A percentile compares a stretch with the other conserved stretches of the same genome.
Evolutionary conservation across 768 basidiomycete species (phyloP).

Genomic region (Lactarius hatsudake): DNA sequence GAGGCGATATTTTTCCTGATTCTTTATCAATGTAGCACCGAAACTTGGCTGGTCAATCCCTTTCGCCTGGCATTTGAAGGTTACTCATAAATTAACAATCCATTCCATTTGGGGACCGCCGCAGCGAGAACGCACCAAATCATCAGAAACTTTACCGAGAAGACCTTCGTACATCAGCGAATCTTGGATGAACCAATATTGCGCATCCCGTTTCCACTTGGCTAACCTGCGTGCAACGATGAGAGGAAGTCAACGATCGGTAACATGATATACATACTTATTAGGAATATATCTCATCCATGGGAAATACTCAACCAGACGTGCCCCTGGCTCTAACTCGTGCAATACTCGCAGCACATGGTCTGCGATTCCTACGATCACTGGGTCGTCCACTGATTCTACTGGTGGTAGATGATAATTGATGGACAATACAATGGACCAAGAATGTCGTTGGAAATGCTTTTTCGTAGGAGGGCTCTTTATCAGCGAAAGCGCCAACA

Average conservation of each 20-base stretch:
- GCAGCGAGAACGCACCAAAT: too few species aligned
- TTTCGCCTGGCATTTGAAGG: neutral
- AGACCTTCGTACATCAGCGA: too few species aligned
- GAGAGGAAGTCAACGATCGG: neutral
- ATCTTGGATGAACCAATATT: too few species aligned
- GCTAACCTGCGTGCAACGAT: neutral
- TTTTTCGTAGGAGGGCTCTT: slow-evolving; percentile 32
- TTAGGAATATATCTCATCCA: neutral
- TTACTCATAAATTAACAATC: neutral
- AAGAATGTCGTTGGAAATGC: slow-evolving; percentile 32
- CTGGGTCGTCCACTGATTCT: slow-evolving; percentile 15
- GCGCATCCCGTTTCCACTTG: too few species aligned
- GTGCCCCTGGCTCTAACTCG: neutral
- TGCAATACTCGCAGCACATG: neutral
- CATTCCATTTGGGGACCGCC: too few species aligned
- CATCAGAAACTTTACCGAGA: too few species aligned
- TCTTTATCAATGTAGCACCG: neutral
- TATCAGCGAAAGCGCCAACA: slow-evolving; percentile 26
- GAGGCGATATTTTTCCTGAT: too few species aligned
- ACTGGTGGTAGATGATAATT: neutral
- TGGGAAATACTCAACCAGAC: neutral
- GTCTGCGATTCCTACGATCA: neutral
- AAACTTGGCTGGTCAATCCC: slow-evolving; percentile 6
- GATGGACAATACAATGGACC: slow-evolving; percentile 28
- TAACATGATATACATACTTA: neutral